A percentile compares a stretch with the other conserved stretches of the same genome.
phyloP scores from a whole-genome alignment of 1,284 basidiomycete species.

The Leucoagaricus sp. region DNA sequence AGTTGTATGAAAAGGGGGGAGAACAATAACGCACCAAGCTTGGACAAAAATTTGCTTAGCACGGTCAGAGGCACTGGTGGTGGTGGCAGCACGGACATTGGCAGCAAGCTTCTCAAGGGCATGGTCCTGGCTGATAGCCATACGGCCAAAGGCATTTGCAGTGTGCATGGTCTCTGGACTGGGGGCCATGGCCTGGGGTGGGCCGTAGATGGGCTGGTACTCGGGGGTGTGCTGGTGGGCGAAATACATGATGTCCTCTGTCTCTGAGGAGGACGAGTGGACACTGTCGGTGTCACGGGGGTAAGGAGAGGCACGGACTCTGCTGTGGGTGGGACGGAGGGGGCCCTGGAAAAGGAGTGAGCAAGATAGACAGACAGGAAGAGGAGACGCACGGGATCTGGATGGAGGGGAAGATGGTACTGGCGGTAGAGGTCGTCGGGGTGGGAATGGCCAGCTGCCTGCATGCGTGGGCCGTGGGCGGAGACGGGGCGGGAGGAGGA shows the following conservation, averaged over 20 bases:
- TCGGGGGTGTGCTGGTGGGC: slow-evolving; percentile 48
- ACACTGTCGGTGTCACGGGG: slow-evolving; percentile 81
- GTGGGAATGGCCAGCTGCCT: slow-evolving; percentile 45
- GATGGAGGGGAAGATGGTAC: slow-evolving; percentile 30
- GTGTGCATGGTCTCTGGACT: slow-evolving; percentile 67
- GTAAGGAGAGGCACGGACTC: slow-evolving; percentile 77
- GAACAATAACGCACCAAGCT: slow-evolving; percentile 60
- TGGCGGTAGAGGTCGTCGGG: slow-evolving; percentile 70
- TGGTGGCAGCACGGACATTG: slow-evolving; percentile 84
- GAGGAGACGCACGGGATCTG: slow-evolving; percentile 33
- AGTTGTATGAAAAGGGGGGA: slow-evolving; percentile 14
- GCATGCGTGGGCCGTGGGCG: slow-evolving; percentile 65
- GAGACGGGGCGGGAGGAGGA: slow-evolving; percentile 76
- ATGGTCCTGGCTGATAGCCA: slow-evolving; percentile 74
- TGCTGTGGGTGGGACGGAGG: slow-evolving; percentile 70
- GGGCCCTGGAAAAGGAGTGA: slow-evolving; percentile 71
- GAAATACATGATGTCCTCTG: slow-evolving; percentile 81
- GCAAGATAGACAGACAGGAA: slow-evolving; percentile 71
- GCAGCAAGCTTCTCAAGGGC: slow-evolving; percentile 82
- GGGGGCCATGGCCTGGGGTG: slow-evolving; percentile 50
- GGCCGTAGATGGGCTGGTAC: slow-evolving; percentile 61
- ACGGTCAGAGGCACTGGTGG: slow-evolving; percentile 84
- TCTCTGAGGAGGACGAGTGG: slow-evolving; percentile 82
- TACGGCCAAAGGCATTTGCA: slow-evolving; percentile 68
- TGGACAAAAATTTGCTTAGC: slow-evolving; percentile 91